A percentile compares a stretch with the other conserved stretches of the same genome.
These are phyloP conservation scores for Paraconiothyrium sp. DNA, from an alignment of 2,329 filamentous ascomycete species.

Conservation along the genomic window DNA sequence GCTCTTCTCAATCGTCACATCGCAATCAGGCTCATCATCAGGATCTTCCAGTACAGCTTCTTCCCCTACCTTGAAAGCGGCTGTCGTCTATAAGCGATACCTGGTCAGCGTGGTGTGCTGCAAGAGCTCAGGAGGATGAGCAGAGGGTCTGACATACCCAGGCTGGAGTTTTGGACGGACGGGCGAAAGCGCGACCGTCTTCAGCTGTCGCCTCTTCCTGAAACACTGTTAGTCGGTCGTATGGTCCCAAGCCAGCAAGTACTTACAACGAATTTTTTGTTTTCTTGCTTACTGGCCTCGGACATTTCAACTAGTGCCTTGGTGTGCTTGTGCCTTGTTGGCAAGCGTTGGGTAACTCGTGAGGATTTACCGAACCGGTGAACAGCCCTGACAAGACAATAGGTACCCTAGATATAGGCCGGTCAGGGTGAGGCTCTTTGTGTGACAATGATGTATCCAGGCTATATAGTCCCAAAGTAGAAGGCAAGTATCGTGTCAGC, in stretches of 20 bases:
- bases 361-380: not conserved
- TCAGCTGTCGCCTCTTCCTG: constrained; percentile 11
- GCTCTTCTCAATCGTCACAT: not conserved
- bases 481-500: not conserved
- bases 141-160: not conserved
- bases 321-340: not conserved
- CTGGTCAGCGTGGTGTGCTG: too few species aligned
- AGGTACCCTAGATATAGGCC: constrained; percentile 1
- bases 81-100: not conserved
- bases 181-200: not conserved
- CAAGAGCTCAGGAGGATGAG: not conserved
- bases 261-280: not conserved
- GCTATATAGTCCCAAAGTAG: not conserved
- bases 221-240: not conserved
- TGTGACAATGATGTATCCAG: too few species aligned
- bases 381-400: not conserved
- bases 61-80: constrained; percentile 1
- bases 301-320: not conserved
- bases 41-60: constrained; percentile 7
- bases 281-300: not conserved
- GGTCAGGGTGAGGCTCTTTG: not conserved
- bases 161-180: not conserved
- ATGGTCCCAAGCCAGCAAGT: not conserved
- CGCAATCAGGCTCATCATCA: not conserved
- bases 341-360: not conserved